A percentile compares a stretch with the other conserved stretches of the same genome.
Conservation (phyloP, 202 grass and related monocot species). For the Bolboschoenoplectus hybrid region DNA sequence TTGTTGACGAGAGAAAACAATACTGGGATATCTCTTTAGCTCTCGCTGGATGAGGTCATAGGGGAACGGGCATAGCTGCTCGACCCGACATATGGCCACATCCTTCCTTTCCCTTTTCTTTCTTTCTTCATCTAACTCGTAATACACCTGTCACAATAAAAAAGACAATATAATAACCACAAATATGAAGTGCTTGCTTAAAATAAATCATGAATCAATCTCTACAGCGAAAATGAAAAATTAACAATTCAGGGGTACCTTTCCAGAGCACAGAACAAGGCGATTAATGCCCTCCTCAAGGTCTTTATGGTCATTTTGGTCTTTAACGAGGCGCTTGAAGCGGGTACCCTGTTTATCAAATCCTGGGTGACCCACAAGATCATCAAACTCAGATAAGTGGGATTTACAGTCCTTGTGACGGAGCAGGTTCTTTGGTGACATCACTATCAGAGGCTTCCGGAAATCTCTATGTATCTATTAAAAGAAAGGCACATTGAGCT, state of each 20-base stretch:
- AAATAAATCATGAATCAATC: neutral
- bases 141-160: constrained; percentile 61
- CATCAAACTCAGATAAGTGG: constrained; percentile 88
- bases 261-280: constrained; percentile 90
- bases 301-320: constrained; percentile 78
- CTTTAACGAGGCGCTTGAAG: constrained; percentile 94
- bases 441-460: constrained; percentile 91
- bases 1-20: constrained; percentile 29
- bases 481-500: constrained; percentile 29
- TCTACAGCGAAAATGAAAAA: neutral
- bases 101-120: constrained; percentile 66
- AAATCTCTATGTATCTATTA: constrained; percentile 92
- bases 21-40: constrained; percentile 99
- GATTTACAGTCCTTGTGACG: constrained; percentile 98
- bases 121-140: constrained; percentile 89
- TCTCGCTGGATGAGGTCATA: constrained; percentile 92
- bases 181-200: neutral
- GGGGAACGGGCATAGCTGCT: constrained; percentile 86
- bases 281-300: constrained; percentile 91
- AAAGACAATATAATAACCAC: constrained; percentile 2
- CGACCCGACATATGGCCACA: constrained; percentile 95
- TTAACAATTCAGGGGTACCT: constrained; percentile 48
- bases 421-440: constrained; percentile 98
- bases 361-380: constrained; percentile 76
- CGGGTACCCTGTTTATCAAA: constrained; percentile 99